These are phyloP conservation scores for Vinca major DNA, from an alignment of 305 asterid species.

Conservation along the genomic window DNA sequence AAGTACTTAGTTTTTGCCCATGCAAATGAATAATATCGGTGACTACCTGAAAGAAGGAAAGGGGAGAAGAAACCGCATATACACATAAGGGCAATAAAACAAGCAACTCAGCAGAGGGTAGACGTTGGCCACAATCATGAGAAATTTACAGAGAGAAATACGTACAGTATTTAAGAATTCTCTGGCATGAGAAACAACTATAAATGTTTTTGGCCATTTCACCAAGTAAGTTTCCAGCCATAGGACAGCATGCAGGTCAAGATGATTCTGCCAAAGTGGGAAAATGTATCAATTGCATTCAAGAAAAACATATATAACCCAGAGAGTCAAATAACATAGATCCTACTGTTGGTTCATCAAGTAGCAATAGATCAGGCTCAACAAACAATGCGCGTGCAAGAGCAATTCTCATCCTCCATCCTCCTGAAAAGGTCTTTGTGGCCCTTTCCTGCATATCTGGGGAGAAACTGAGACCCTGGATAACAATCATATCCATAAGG, in stretches of 20 bases:
- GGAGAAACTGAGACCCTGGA: constrained; percentile 91
- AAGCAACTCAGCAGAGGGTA: constrained; percentile 7
- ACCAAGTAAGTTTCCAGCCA: constrained; percentile 92
- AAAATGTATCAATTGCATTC: constrained; percentile 14
- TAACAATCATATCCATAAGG: constrained; percentile 17
- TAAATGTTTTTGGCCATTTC: constrained; percentile 97
- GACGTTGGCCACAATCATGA: constrained; percentile 4
- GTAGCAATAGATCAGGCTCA: constrained; percentile 90
- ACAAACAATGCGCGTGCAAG: constrained; percentile 96
- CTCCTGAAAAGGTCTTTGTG: constrained; percentile 93
- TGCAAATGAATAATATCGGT: constrained; percentile 92
- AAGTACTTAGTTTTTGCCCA: constrained; percentile 59
- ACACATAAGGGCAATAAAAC: not conserved
- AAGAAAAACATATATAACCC: constrained; percentile 10
- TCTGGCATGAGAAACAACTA: constrained; percentile 98
- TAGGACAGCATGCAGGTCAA: constrained; percentile 97
- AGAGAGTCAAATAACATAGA: constrained; percentile 14
- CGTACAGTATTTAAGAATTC: constrained; percentile 90
- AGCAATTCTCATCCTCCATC: constrained; percentile 99
- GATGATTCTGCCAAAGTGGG: constrained; percentile 76
- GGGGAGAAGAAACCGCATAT: constrained; percentile 10
- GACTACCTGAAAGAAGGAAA: constrained; percentile 59
- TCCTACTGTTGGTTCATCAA: constrained; percentile 94
- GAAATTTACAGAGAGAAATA: constrained; percentile 14
- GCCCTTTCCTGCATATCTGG: constrained; percentile 85